A percentile compares a stretch with the other conserved stretches of the same genome.
Conservation (phyloP, 768 basidiomycete genomes). For the Hydnomerulius pinastri region DNA sequence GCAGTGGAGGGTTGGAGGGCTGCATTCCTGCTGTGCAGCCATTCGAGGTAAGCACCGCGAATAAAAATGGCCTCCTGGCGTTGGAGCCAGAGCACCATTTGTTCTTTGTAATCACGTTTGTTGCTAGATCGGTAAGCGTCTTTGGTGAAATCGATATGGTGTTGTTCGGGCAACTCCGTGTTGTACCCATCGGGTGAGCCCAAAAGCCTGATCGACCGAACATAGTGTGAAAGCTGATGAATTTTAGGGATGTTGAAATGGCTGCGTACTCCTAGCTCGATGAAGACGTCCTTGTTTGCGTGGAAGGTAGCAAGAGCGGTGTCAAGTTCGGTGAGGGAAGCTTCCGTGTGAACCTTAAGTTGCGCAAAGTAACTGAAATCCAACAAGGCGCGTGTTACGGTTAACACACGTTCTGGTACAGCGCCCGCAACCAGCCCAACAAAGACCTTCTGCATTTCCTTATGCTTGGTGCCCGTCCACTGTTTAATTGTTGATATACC, state of each 20-base stretch:
- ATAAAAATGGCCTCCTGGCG: conserved; percentile 35
- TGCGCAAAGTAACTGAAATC: conserved; percentile 38
- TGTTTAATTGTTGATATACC: conserved; percentile 43
- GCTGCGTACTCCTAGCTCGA: conserved; percentile 22
- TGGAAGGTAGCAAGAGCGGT: conserved; percentile 30
- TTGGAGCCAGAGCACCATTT: conserved; percentile 43
- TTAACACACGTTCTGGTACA: conserved; percentile 17
- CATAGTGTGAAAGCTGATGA: conserved; percentile 33
- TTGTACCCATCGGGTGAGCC: conserved; percentile 36
- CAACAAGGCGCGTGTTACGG: conserved; percentile 27
- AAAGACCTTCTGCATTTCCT: conserved; percentile 39
- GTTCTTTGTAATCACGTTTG: conserved; percentile 30
- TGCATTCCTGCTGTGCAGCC: conserved; percentile 12
- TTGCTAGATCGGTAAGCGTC: conserved; percentile 24
- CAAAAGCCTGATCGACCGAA: conserved; percentile 20
- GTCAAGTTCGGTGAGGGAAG: conserved; percentile 27
- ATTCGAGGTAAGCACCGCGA: conserved; percentile 29
- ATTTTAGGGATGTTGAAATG: conserved; percentile 43
- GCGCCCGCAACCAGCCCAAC: conserved; percentile 31
- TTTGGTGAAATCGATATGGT: conserved; percentile 48
- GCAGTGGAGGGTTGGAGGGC: too few relatives aligned
- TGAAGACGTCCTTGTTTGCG: conserved; percentile 31
- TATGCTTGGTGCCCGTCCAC: conserved; percentile 46
- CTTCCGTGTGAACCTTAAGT: conserved; percentile 27
- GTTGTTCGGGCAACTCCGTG: conserved; percentile 37